Base-by-base conservation (phyloP, 2,329 filamentous ascomycete species). In the Monilinia aucupariae region DNA sequence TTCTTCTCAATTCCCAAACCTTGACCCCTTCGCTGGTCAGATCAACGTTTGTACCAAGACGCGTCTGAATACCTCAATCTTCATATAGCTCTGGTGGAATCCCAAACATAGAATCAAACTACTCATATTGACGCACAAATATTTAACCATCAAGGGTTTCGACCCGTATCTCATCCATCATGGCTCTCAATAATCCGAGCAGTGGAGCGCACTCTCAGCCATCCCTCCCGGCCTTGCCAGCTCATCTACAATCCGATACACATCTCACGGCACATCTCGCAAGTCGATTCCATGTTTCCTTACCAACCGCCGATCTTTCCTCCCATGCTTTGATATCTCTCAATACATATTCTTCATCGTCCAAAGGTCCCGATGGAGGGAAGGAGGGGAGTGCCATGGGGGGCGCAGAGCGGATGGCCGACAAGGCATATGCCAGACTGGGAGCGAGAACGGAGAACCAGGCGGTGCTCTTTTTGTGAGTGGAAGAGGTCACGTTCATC, bases 371-470 rank as follows among this genome's bases (percentile, higher is more conserved):
- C 4, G 91, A 97, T 89, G 93, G 93, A 69, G 87, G 85, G 64
- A 94, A 92, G 73, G 91, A 96, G 70, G 93, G 92, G 43, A 96
- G 91, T 78, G 91, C 92, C 67, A 91, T 92, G 83, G 92, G 88
- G 63, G 92, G 92, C 73, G 92, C 91, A 41, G 93, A 97, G 76
- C 92, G 97, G 71, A 82, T 99, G 73, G 94, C 94, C 27, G 86
- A 89, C 67, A 84, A 92, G 67, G 91, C 93, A 61, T 97, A 88
- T 79, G 84, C 91, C 68, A 85, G 94, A 68, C 80, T 99, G 27
- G 93, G 93, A 54, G 86, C 91, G 66, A 86, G 94, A 59, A 91
- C 89, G 2, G 94, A 99, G 77, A 96, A 96, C 75, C 94, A 99
- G 76, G 90, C 92, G 1, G 80, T 96, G 59, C 82, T 97, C 2